phyloP scores from a whole-genome alignment of 2,329 filamentous ascomycete genomes.

The Fusarium albidum region DNA sequence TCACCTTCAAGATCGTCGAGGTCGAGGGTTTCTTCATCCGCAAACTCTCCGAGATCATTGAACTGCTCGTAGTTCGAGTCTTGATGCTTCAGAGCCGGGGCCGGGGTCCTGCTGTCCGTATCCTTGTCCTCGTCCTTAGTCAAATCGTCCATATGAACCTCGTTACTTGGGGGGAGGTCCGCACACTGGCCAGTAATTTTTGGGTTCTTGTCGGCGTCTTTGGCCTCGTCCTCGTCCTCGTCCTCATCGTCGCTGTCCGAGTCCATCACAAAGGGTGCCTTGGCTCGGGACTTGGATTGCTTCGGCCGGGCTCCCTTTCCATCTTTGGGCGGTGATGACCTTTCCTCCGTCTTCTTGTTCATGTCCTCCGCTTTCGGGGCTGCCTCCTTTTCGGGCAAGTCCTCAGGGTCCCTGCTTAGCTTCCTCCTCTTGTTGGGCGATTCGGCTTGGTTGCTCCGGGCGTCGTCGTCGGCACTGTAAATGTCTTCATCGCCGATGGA shows the following conservation, averaged over 20 bases:
- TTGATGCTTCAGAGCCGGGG: conserved; percentile 40
- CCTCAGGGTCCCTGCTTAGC: conserved; percentile 36
- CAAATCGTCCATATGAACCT: conserved; percentile 33
- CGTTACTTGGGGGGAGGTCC: conserved; percentile 28
- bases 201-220: conserved; percentile 6
- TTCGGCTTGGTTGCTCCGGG: conserved; percentile 47
- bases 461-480: conserved; percentile 39
- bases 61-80: conserved; percentile 46
- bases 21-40: conserved; percentile 65
- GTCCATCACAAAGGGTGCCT: conserved; percentile 72
- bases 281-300: conserved; percentile 37
- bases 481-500: conserved; percentile 37
- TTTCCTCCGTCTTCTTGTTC: conserved; percentile 31
- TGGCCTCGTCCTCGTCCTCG: conserved; percentile 23
- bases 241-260: conserved; percentile 63
- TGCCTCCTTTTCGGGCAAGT: not conserved
- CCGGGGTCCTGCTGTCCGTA: conserved; percentile 19
- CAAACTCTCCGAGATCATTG: conserved; percentile 45
- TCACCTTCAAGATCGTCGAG: conserved; percentile 64
- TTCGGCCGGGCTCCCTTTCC: conserved; percentile 22
- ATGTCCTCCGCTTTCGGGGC: conserved; percentile 15
- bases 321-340: conserved; percentile 45
- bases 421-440: conserved; percentile 43
- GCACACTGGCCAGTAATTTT: conserved; percentile 32
- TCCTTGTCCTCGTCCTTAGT: conserved; percentile 34